Evolutionary conservation across 257 asterid genomes (phyloP).

Genomic region (Salvia splendens): DNA sequence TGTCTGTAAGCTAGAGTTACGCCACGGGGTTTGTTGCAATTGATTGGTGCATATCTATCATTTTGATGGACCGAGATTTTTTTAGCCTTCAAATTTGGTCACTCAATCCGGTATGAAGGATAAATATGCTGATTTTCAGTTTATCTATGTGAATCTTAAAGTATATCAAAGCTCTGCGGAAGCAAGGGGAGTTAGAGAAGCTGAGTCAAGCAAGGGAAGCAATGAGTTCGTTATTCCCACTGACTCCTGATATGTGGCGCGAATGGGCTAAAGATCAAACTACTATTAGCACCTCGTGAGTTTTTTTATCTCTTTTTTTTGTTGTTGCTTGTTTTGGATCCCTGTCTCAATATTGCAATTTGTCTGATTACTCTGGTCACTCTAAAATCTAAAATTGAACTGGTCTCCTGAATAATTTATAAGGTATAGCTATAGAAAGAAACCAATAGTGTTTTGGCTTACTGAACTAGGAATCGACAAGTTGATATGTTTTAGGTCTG

Average conservation of each 20-base stretch:
- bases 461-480: neutral
- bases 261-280: conserved; percentile 94
- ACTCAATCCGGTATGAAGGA: neutral
- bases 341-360: neutral
- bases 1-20: neutral
- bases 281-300: conserved; percentile 62
- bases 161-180: conserved; percentile 79
- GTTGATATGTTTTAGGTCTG: conserved; percentile 3
- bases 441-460: neutral
- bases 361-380: neutral
- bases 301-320: conserved; percentile 16
- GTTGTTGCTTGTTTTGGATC: conserved; percentile 22
- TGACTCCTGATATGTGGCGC: conserved; percentile 85
- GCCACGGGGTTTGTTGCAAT: neutral
- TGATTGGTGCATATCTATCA: neutral
- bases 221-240: conserved; percentile 78
- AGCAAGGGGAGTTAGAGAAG: conserved; percentile 83
- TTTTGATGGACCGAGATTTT: neutral
- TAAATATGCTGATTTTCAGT: conserved; percentile 10
- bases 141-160: conserved; percentile 32
- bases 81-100: conserved; percentile 8
- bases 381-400: conserved; percentile 3
- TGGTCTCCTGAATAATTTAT: neutral
- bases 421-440: conserved; percentile 3
- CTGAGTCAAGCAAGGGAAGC: conserved; percentile 88